Evolutionary conservation across 352 stramenopile genomes (phyloP).

Genomic region (Globisporangium carolinianum): DNA sequence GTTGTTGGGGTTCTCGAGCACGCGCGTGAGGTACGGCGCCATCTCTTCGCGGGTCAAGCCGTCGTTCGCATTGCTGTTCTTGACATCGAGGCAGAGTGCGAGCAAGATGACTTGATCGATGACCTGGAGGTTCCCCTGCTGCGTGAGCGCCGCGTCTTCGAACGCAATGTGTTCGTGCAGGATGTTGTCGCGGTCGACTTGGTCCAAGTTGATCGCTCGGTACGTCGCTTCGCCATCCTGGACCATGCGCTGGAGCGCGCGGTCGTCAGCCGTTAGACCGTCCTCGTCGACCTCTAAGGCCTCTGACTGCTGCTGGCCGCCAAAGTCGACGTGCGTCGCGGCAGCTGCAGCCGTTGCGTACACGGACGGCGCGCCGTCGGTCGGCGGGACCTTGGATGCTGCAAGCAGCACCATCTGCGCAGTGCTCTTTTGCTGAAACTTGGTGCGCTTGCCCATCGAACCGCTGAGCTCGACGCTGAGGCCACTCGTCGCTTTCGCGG

Average conservation of each 20-base stretch:
- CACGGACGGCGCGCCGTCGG: conserved; percentile 31
- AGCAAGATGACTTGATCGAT: conserved; percentile 89
- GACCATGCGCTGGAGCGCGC: conserved; percentile 52
- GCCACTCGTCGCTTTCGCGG: conserved; percentile 75
- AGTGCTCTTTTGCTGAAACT: conserved; percentile 90
- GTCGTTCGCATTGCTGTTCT: conserved; percentile 94
- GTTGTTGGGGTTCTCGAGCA: conserved; percentile 92
- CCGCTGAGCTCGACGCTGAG: conserved; percentile 88
- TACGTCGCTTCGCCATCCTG: conserved; percentile 63
- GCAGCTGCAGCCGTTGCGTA: conserved; percentile 51
- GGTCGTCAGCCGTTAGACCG: conserved; percentile 39
- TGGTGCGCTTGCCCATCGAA: conserved; percentile 91
- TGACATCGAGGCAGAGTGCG: conserved; percentile 94
- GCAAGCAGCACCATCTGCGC: conserved; percentile 86
- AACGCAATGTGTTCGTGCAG: conserved; percentile 91
- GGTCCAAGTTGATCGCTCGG: conserved; percentile 80
- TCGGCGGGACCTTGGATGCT: conserved; percentile 46
- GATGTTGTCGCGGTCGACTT: conserved; percentile 86
- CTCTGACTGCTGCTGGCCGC: conserved; percentile 30
- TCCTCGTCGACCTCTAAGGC: conserved; percentile 16
- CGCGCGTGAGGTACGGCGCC: conserved; percentile 90
- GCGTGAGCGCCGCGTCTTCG: conserved; percentile 49
- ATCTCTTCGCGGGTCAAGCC: conserved; percentile 94
- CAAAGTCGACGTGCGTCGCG: conserved; percentile 61
- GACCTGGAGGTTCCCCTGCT: conserved; percentile 69